Conservation (phyloP, 345 rosid species). For the Microcos paniculata region DNA sequence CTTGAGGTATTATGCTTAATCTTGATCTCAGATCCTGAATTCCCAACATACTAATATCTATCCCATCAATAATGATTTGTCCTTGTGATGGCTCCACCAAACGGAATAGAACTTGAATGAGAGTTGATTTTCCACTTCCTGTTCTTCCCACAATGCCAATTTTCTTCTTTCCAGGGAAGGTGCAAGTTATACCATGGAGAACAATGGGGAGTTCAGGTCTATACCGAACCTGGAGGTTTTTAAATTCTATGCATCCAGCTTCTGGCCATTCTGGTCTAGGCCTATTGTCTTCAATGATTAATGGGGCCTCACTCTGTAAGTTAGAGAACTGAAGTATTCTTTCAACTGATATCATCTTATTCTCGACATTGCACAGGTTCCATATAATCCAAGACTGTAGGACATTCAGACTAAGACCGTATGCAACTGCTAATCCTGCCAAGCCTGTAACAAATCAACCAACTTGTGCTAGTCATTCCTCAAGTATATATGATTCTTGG, state of each 20-base stretch:
- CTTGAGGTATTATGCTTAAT: constrained; percentile 83
- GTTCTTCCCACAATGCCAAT: constrained; percentile 94
- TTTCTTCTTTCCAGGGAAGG: constrained; percentile 63
- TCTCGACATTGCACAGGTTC: constrained; percentile 68
- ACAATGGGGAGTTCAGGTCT: constrained; percentile 78
- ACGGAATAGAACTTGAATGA: constrained; percentile 81
- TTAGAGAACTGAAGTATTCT: constrained; percentile 72
- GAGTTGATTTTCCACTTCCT: constrained; percentile 85
- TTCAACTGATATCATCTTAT: constrained; percentile 84
- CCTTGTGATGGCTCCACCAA: constrained; percentile 75
- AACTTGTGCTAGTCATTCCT: neutral
- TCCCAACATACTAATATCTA: constrained; percentile 61
- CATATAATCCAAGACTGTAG: constrained; percentile 70
- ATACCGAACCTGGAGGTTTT: constrained; percentile 68
- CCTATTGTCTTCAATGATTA: constrained; percentile 47
- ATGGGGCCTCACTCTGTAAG: constrained; percentile 69
- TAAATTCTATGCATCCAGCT: constrained; percentile 57
- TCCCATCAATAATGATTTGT: constrained; percentile 59
- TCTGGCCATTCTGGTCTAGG: constrained; percentile 66
- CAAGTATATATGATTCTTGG: neutral
- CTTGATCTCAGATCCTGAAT: constrained; percentile 75
- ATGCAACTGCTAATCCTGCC: constrained; percentile 85
- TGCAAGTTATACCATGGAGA: constrained; percentile 70
- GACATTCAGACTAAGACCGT: constrained; percentile 71
- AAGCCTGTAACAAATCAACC: constrained; percentile 41